phyloP scores from a whole-genome alignment of 2,329 filamentous ascomycete species.

The Cryphonectria parasitica region DNA sequence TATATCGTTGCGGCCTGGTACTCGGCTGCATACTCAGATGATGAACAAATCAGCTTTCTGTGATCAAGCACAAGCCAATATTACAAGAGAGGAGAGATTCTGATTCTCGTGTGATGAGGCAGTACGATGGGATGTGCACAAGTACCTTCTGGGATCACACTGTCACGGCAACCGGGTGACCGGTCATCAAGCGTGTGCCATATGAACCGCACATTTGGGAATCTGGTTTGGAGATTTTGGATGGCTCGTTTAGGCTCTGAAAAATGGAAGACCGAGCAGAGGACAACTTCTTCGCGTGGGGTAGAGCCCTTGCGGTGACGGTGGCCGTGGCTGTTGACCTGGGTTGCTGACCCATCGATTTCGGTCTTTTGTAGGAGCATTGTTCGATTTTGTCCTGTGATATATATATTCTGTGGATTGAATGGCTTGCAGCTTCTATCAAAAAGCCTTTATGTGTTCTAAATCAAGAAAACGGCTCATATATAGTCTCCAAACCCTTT shows the following conservation, averaged over 20 bases:
- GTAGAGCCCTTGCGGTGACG: not conserved
- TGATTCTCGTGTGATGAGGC: no score
- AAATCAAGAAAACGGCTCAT: not conserved
- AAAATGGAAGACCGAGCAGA: conserved; percentile 6
- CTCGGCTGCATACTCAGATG: not conserved
- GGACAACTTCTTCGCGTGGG: conserved; percentile 1
- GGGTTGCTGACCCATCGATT: not conserved
- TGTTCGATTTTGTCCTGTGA: not conserved
- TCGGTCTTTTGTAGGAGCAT: conserved; percentile 3
- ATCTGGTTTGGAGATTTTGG: not conserved
- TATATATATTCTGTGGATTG: no score
- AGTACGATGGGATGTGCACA: no score
- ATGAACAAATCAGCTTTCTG: not conserved
- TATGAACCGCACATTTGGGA: conserved; percentile 17
- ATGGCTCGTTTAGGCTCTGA: conserved; percentile 12
- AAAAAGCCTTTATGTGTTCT: no score
- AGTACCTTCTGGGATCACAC: conserved; percentile 11
- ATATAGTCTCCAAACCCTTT: not conserved
- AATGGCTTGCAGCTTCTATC: not conserved
- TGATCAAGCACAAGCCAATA: not conserved
- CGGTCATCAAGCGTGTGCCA: conserved; percentile 15
- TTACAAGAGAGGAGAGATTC: not conserved
- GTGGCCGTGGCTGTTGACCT: conserved; percentile 3
- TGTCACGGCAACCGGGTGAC: not conserved
- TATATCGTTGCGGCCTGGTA: conserved; percentile 17